Conservation (phyloP, 2,329 filamentous ascomycete genomes). For the Botrytis porri region DNA sequence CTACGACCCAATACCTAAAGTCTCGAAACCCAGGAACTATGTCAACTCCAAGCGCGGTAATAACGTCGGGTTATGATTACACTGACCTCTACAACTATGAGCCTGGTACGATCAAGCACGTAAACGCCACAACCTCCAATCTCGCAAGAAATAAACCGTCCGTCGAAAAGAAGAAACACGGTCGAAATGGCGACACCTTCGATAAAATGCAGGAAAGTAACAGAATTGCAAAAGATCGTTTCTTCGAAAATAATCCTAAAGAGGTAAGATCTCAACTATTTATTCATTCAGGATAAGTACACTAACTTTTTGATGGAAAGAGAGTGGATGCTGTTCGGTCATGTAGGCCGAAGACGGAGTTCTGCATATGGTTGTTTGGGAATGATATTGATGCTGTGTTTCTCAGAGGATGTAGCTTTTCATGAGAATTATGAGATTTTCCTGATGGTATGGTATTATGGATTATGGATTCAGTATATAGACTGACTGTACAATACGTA, state of each 20-base stretch:
- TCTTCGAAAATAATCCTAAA: accelerated
- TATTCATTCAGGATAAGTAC: background rate
- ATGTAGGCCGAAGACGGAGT: background rate
- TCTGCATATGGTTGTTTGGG: background rate
- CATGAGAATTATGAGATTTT: background rate
- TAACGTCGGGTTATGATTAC: accelerated
- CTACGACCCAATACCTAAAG: background rate
- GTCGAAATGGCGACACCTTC: too few relatives aligned
- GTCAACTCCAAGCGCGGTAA: background rate
- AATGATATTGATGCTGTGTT: background rate
- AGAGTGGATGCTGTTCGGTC: background rate
- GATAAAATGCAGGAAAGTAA: too few relatives aligned
- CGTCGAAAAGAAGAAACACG: accelerated
- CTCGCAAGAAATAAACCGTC: accelerated
- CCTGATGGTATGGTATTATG: background rate
- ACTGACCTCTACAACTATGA: background rate
- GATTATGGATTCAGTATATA: background rate
- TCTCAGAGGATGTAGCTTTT: background rate
- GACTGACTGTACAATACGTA: background rate
- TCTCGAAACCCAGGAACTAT: background rate
- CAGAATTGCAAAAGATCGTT: background rate
- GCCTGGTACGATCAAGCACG: background rate
- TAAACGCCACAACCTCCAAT: accelerated
- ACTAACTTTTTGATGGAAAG: background rate
- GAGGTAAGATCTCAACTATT: background rate